Percentiles rank a stretch among this genome's conserved stretches.
Evolutionary conservation across 257 asterid genomes (phyloP).

Genomic region (Solanum habrochaites): DNA sequence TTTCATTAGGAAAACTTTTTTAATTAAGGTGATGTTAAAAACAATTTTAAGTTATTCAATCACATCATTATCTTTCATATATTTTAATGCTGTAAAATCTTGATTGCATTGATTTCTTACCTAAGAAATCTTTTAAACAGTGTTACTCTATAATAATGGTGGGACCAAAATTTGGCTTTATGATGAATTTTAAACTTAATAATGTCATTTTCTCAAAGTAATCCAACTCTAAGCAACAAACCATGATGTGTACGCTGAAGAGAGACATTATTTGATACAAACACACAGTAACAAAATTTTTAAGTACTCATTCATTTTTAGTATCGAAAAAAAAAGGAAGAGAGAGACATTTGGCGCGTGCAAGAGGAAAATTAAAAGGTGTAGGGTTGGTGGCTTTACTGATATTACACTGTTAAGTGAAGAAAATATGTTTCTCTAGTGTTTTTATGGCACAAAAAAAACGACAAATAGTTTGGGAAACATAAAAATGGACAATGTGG

Average conservation of each 20-base stretch:
- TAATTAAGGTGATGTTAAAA: neutral
- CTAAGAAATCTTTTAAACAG: conserved; percentile 27
- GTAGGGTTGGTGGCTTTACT: neutral
- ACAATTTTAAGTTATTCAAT: conserved; percentile 7
- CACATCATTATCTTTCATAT: conserved; percentile 13
- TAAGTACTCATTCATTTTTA: neutral
- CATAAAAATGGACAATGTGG: neutral
- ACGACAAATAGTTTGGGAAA: neutral
- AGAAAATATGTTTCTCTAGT: neutral
- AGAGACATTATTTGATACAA: neutral
- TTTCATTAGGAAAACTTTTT: neutral
- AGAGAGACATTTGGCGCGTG: neutral
- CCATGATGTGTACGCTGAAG: neutral
- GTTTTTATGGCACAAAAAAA: neutral
- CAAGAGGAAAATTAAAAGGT: neutral
- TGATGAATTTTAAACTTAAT: conserved; percentile 17
- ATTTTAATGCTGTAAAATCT: conserved; percentile 15
- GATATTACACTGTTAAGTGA: neutral
- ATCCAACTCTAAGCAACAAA: conserved; percentile 17
- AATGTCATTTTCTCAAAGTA: conserved; percentile 27
- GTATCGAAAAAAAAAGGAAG: neutral
- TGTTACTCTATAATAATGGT: conserved; percentile 6
- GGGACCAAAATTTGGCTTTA: conserved; percentile 24
- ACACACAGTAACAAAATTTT: neutral
- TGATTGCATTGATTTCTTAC: conserved; percentile 32